phyloP scores from a whole-genome alignment of 768 basidiomycete genomes.

The Collybia sordida region DNA sequence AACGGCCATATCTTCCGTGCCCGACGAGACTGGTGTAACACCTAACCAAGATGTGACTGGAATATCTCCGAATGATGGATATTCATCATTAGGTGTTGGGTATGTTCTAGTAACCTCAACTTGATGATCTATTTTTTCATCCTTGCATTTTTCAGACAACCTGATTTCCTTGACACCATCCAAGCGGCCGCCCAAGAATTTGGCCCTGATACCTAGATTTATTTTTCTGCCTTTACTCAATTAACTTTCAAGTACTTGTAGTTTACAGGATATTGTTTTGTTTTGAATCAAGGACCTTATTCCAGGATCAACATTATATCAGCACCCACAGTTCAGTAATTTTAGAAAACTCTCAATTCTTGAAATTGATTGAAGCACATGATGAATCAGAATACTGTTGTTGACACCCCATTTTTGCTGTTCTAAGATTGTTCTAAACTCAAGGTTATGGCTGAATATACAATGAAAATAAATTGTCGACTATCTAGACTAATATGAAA shows the following conservation, averaged over 20 bases:
- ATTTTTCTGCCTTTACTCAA: no score
- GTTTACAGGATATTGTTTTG: background rate
- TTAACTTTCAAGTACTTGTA: no score
- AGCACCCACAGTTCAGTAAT: no score
- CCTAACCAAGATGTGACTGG: conserved; percentile 36
- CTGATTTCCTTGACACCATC: conserved; percentile 28
- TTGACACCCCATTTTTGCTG: no score
- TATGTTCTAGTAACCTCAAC: conserved; percentile 19
- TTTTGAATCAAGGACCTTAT: background rate
- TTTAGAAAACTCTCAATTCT: no score
- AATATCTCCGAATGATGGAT: conserved; percentile 67
- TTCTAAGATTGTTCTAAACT: no score
- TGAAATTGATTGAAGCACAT: no score
- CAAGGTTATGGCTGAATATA: no score
- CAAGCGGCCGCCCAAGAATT: conserved; percentile 32
- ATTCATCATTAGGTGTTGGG: conserved; percentile 42
- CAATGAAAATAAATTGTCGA: no score
- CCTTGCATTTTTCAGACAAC: conserved; percentile 20
- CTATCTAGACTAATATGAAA: no score
- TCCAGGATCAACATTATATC: no score
- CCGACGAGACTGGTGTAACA: conserved; percentile 30
- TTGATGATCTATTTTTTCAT: background rate
- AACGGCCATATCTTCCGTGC: conserved; percentile 38
- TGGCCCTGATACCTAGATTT: conserved; percentile 19
- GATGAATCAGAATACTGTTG: no score